These are phyloP conservation scores for Rhizomucor miehei DNA, from an alignment of 371 early-diverging fungal genomes.

Conservation along the genomic window DNA sequence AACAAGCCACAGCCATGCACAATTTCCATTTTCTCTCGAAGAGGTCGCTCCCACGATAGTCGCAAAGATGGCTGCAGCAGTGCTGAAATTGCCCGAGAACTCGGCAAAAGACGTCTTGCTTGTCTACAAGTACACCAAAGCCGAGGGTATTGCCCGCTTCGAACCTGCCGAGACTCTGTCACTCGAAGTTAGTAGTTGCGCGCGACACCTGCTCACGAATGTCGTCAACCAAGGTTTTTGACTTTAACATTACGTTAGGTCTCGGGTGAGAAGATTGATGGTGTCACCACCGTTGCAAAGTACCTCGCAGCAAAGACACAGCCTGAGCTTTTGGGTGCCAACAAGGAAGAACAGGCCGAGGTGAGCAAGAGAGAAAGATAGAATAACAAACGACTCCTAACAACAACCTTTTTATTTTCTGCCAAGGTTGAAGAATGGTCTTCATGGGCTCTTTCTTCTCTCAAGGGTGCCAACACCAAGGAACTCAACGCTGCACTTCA, in stretches of 20 bases:
- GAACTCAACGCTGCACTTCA: conserved; percentile 37
- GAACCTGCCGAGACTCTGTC: conserved; percentile 16
- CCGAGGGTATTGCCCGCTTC: conserved; percentile 22
- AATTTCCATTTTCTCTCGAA: too few relatives aligned
- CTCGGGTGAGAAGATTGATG: conserved; percentile 46
- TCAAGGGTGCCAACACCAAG: conserved; percentile 36
- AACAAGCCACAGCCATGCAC: too few relatives aligned
- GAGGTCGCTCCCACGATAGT: too few relatives aligned
- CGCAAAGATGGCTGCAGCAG: conserved; percentile 20
- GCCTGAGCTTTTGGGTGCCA: conserved; percentile 49
- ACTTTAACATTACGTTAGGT: conserved; percentile 13
- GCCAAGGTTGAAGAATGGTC: conserved; percentile 54
- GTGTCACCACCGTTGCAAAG: conserved; percentile 51
- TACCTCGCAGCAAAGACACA: conserved; percentile 49
- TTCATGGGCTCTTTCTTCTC: conserved; percentile 28
- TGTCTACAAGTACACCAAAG: conserved; percentile 29
- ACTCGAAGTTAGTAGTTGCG: not conserved
- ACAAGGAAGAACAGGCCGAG: conserved; percentile 53
- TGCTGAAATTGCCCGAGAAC: conserved; percentile 37
- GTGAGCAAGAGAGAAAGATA: conserved; percentile 17
- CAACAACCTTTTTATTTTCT: conserved; percentile 20
- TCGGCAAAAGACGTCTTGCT: conserved; percentile 32
- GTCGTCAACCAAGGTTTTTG: conserved; percentile 22
- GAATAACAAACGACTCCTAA: conserved; percentile 7
- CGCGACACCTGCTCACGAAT: too few relatives aligned